Evolutionary conservation across 345 rosid genomes (phyloP).

Genomic region (Salix caprea): DNA sequence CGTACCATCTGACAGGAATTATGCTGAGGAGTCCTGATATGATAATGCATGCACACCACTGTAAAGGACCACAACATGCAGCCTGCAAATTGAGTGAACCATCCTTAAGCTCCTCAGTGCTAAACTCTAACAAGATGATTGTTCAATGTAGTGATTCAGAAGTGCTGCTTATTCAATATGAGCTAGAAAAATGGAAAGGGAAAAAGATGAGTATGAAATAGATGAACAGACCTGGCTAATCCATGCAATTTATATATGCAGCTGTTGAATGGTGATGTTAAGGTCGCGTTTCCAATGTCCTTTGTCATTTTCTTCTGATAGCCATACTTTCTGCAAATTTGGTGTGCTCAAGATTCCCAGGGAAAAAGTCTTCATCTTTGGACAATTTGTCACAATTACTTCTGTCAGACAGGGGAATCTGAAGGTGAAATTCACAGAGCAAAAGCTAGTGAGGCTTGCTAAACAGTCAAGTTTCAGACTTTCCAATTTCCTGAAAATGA

Average conservation of each 20-base stretch:
- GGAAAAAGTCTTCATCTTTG: not conserved
- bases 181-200: too few species aligned
- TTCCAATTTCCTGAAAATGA: slow-evolving; percentile 10
- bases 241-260: not conserved
- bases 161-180: too few species aligned
- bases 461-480: slow-evolving; percentile 7
- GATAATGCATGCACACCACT: too few species aligned
- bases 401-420: slow-evolving; percentile 2
- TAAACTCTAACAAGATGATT: too few species aligned
- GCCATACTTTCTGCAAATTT: not conserved
- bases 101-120: too few species aligned
- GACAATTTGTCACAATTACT: not conserved
- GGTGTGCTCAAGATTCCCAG: not conserved
- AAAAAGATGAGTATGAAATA: too few species aligned
- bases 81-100: too few species aligned
- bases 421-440: not conserved
- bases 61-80: too few species aligned
- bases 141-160: too few species aligned
- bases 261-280: not conserved
- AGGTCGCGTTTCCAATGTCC: not conserved
- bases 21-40: too few species aligned
- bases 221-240: not conserved
- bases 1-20: too few species aligned
- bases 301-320: not conserved
- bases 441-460: slow-evolving; percentile 12